phyloP scores from a whole-genome alignment of 1,284 basidiomycete genomes.

The Sanghuangporus weigelae region DNA sequence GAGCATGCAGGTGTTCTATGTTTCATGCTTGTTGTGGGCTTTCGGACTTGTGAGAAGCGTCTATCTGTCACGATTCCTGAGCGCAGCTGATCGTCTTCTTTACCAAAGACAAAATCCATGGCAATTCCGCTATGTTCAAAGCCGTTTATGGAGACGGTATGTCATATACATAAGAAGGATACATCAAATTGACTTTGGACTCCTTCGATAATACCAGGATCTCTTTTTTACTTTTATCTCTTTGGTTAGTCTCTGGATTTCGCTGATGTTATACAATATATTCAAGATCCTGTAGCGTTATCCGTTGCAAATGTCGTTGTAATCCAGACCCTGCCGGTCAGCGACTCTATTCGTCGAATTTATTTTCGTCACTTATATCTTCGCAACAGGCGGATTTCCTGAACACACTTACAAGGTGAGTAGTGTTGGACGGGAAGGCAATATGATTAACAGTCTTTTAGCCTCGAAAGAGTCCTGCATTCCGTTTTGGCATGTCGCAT shows the following conservation, averaged over 20 bases:
- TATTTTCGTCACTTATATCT: not conserved
- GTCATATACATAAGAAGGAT: not conserved
- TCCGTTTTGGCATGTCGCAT: not conserved
- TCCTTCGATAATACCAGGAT: not conserved
- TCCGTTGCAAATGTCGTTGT: conserved; percentile 1
- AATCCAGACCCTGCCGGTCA: not conserved
- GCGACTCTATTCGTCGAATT: not conserved
- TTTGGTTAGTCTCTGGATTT: not conserved
- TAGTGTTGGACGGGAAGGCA: not conserved
- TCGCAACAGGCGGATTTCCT: not conserved
- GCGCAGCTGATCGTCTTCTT: not conserved
- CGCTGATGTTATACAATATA: not conserved
- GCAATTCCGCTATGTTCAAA: not conserved
- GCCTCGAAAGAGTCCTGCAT: conserved; percentile 3
- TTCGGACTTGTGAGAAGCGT: not conserved
- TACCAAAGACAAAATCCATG: not conserved
- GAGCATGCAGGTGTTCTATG: not conserved
- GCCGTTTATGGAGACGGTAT: conserved; percentile 9
- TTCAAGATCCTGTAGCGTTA: not conserved
- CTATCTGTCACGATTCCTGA: no score
- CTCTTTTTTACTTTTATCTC: conserved; percentile 2
- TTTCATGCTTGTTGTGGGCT: not conserved
- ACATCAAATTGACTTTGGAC: not conserved
- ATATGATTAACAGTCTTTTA: not conserved
- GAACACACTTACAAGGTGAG: not conserved